These are phyloP conservation scores for Colletotrichum theobromicola DNA, from an alignment of 2,329 filamentous ascomycete species.

Conservation along the genomic window DNA sequence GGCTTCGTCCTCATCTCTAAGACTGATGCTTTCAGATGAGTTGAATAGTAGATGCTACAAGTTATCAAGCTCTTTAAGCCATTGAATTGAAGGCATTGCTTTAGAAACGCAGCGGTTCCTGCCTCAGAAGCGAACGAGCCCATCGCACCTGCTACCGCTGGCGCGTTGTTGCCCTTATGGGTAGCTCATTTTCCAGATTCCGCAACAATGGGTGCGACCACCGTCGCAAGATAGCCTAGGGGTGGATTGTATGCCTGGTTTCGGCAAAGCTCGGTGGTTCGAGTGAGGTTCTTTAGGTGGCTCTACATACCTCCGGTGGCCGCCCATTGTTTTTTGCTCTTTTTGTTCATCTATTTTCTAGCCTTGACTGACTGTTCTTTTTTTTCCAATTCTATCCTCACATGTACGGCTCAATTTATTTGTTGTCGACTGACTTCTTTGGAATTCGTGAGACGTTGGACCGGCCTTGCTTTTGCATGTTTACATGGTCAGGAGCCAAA, in stretches of 20 bases:
- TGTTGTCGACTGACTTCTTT: too few species aligned
- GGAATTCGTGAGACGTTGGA: too few species aligned
- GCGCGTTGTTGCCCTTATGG: neutral
- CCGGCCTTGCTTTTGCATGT: neutral
- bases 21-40: neutral
- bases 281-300: neutral
- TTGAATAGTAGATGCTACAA: neutral
- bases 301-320: neutral
- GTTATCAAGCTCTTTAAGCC: neutral
- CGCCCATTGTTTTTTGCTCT: neutral
- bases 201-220: neutral
- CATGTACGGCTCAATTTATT: too few species aligned
- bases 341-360: neutral
- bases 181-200: neutral
- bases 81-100: neutral
- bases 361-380: neutral
- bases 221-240: neutral
- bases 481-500: neutral
- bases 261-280: neutral
- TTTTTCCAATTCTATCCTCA: too few species aligned
- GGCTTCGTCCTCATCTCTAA: neutral
- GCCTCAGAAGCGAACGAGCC: neutral
- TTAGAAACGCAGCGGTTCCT: neutral
- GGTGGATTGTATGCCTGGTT: neutral
- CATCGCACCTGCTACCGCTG: neutral